Evolutionary conservation across 1,284 basidiomycete genomes (phyloP), one percentile per base, ranked within the genome.

Genomic region (Cryptococcus neoformans): DNA sequence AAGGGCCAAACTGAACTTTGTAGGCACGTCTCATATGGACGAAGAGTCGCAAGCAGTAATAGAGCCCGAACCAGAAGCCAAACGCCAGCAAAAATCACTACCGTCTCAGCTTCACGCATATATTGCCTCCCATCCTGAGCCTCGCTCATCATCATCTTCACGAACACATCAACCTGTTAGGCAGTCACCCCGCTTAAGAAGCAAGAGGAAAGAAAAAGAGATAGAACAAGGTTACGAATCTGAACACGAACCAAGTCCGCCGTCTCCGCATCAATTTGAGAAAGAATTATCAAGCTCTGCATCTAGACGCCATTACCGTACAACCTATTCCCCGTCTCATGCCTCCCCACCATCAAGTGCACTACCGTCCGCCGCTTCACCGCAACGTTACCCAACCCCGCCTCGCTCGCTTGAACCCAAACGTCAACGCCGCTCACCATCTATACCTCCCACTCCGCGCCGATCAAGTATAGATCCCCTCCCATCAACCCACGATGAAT

Each of bases 201-300:
- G 64, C 14, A 73, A 73, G 58, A 65, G 69, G 21, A 70, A 74
- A 56, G 64, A 67, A 28, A 28, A 28, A 28, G 28, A 28, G 28
- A 28, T 28, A 28, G 28, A 28, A 28, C 28, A 28, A 4, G 28
- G 4, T 28, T 28, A 28, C 28, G 28, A 28, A 28, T 28, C 28
- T 4, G 28, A 28, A 28, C 28, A 28, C 28, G 28, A 28, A 28
- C 28, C 28, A 28, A 28, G 28, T 4, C 4, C 28, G 28, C 28
- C 28, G 2, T 28, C 28, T 28, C 28, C 3, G 28, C 28, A 28
- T 28, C 28, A 28, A 3, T 28, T 28, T 28, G 28, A 28, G 28
- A 28, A 28, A 4, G 28, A 28, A 28, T 4, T 28, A 28, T 28
- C 28, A 28, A 28, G 21, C 21, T 28, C 28, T 28, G 28, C 28